Evolutionary conservation across 2,329 filamentous ascomycete species (phyloP).

Genomic region (Curvularia eragrostidis): DNA sequence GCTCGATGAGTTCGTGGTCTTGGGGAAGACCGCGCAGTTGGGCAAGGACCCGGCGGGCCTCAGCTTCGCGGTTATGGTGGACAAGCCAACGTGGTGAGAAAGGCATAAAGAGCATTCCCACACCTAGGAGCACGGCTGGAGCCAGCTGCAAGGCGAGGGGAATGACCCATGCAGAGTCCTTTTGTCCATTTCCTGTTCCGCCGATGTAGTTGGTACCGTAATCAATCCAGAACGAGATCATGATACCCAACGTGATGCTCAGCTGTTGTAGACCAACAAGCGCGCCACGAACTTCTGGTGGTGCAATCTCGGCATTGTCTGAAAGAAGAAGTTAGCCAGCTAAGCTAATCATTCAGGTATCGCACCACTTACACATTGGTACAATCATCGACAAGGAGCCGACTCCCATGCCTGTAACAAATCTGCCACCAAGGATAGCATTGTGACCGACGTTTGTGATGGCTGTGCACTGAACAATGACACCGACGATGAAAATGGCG

Average conservation of each 20-base stretch:
- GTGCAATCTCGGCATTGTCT: slow-evolving; percentile 51
- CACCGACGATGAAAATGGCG: slow-evolving; percentile 71
- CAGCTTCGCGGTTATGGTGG: slow-evolving; percentile 70
- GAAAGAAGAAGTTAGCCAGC: too few relatives aligned
- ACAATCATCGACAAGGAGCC: slow-evolving; percentile 73
- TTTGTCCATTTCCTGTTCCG: slow-evolving; percentile 66
- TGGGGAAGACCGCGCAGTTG: slow-evolving; percentile 65
- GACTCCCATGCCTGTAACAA: slow-evolving; percentile 74
- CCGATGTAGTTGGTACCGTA: slow-evolving; percentile 53
- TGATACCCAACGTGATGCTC: slow-evolving; percentile 68
- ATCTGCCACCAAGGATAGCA: slow-evolving; percentile 73
- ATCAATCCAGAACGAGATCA: slow-evolving; percentile 61
- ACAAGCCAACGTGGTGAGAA: slow-evolving; percentile 78
- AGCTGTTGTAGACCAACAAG: slow-evolving; percentile 69
- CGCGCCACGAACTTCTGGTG: slow-evolving; percentile 69
- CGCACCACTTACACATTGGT: too few relatives aligned
- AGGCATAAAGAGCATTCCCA: slow-evolving; percentile 80
- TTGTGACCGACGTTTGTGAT: slow-evolving; percentile 59
- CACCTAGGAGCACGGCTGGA: slow-evolving; percentile 69
- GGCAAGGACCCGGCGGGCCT: slow-evolving; percentile 69
- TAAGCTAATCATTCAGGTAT: too few relatives aligned
- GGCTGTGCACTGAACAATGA: slow-evolving; percentile 70
- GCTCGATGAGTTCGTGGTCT: slow-evolving; percentile 72
- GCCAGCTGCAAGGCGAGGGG: slow-evolving; percentile 74
- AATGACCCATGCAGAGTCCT: slow-evolving; percentile 74